Base-by-base conservation (phyloP, 2,329 filamentous ascomycete genomes). In the Lizonia empirigonia region DNA sequence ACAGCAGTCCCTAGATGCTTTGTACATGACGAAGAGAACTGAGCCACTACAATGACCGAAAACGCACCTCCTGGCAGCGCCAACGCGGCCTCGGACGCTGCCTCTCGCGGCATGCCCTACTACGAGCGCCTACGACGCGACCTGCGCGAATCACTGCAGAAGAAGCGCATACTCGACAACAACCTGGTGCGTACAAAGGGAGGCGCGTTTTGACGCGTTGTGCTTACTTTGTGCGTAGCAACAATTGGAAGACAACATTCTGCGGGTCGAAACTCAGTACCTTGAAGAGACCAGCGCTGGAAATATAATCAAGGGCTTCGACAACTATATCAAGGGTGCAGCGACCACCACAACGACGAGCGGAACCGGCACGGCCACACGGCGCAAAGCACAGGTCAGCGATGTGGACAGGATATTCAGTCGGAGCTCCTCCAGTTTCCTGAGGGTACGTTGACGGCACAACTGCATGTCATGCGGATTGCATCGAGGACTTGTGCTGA, bases 231-330 rank as follows among this genome's bases (percentile, higher is more conserved):
- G 24, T 19, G 32, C 51, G 44, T 58, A 86, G 84, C 74, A 78
- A 42, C 72, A 77, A 62, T 74, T 86, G 51, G 94, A 99, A 78
- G 90, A 96, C 40, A 82, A 84, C 59, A 97, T 99, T 64, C 86
- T 83, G 69, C 85, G 88, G 58, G 88, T 90, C 67, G 94, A 99
- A 74, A 85, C 87, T 50, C 82, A 87, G 15, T 99, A 99, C 73
- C 85, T 99, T 42, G 93, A 97, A 73, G 91, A 91, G 66, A 87
- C 86, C 12, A 85, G 81, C 63, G 83, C 84, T 16, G 94, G 94
- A 35, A 99, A 99, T 77, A 97, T 99, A 70, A 93, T 99, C 72
- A 91, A 90, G 39, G 94, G 94, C 18, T 99, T 99, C 74, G 94
- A 99, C 74, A 95, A 91, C 71, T 99, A 97, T 77, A 95, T 96